Evolutionary conservation across 106 monocot species (phyloP), one percentile per base, ranked within the genome.

Genomic region (Phalaenopsis equestris): DNA sequence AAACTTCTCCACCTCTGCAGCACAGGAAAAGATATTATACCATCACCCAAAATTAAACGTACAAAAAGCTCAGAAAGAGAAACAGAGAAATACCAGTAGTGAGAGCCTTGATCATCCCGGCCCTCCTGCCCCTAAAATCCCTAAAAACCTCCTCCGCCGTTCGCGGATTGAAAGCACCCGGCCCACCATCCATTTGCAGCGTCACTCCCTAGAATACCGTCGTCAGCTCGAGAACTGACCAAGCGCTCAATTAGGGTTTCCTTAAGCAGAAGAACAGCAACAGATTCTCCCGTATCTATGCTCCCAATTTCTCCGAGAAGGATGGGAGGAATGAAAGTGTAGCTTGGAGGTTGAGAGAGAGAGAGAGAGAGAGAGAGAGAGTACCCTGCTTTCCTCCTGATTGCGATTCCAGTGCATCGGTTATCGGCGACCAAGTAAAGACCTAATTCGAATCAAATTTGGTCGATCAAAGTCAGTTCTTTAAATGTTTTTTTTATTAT

Each of bases 1-100:
- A 36, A 90, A 90, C 56, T 86, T 85, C 55, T 87, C 84, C 55
- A 90, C 84, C 72, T 90, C 90, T 90, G 84, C 70, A 87, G 17
- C 75, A 86, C 55, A 16, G 57, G 41, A 58, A 19, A 64, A 64
- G 15, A 72, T 74, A 45, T 1, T 43, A 74, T 39, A 11, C 18
- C 43, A n/a, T 36, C 36, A 14, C 39, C 56, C 21, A 41, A 84
- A 74, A 38, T 47, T 72, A 73, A 16, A 23, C 30, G 16, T 76
- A 41, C n/a, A 47, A 75, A 57, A n/a, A 36, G 36, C 3, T 19
- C 14, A 78, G 15, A 65, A 30, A 45, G 10, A 70, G 75, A 43
- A 67, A 38, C 24, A 57, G 41, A 64, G 15, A 39, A 19, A 48
- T 1, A 86, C 86, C 86, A 14, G 76, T 82, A 14, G 86, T 86